Conservation (phyloP, 129 eudicot genomes). For the Pseudognaphalium luteoalbum region DNA sequence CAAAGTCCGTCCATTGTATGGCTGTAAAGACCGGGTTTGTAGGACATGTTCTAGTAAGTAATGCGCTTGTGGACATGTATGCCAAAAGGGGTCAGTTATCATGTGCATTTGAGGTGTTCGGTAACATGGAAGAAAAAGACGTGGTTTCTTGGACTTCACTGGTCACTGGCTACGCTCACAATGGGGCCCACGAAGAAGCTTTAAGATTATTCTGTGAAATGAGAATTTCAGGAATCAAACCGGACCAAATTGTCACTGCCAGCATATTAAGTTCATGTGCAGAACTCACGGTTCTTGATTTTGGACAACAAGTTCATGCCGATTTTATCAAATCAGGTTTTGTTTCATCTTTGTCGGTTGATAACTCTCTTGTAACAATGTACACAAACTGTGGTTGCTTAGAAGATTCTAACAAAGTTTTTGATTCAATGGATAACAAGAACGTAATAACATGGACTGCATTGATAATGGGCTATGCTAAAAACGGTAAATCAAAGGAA, state of each 20-base stretch:
- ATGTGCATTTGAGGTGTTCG: constrained; percentile 48
- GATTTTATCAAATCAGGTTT: constrained; percentile 50
- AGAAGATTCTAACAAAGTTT: constrained; percentile 61
- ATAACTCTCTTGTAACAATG: constrained; percentile 64
- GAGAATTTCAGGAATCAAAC: constrained; percentile 53
- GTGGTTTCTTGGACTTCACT: constrained; percentile 86
- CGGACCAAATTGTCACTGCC: constrained; percentile 58
- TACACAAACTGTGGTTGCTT: constrained; percentile 77
- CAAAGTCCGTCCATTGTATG: constrained; percentile 58
- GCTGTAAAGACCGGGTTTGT: constrained; percentile 63
- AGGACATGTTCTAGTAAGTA: constrained; percentile 44
- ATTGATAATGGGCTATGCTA: constrained; percentile 71
- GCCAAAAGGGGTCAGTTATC: constrained; percentile 54
- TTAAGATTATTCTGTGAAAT: constrained; percentile 54
- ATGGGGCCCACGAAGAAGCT: constrained; percentile 51
- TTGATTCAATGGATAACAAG: constrained; percentile 47
- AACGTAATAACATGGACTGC: constrained; percentile 83
- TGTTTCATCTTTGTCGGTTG: constrained; percentile 57
- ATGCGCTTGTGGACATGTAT: constrained; percentile 83
- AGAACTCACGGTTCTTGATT: constrained; percentile 56
- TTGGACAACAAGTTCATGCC: constrained; percentile 75
- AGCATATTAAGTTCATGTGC: constrained; percentile 70
- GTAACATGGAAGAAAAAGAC: constrained; percentile 49
- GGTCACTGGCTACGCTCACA: constrained; percentile 63
- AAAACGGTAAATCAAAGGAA: constrained; percentile 61